Evolutionary conservation across 805 yeast species (phyloP).

Genomic region (Osmozyma mogii): DNA sequence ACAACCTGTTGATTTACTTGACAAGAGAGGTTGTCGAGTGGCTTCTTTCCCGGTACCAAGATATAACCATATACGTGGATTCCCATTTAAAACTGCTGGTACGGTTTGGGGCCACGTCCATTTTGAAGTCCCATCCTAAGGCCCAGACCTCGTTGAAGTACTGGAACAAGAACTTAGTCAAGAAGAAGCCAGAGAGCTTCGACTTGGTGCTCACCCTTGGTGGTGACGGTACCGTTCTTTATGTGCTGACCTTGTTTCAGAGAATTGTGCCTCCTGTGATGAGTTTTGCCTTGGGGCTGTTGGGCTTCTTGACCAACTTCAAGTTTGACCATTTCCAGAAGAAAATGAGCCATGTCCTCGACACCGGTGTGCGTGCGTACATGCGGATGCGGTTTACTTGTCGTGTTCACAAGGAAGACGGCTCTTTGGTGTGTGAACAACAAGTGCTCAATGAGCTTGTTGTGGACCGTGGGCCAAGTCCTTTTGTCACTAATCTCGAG

Average conservation of each 20-base stretch:
- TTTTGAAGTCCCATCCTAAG: slow-evolving; percentile 40
- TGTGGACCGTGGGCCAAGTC: slow-evolving; percentile 89
- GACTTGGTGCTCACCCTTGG: slow-evolving; percentile 39
- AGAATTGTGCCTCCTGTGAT: slow-evolving; percentile 41
- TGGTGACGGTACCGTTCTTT: slow-evolving; percentile 40
- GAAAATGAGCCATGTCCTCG: slow-evolving; percentile 49
- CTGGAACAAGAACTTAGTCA: slow-evolving; percentile 62
- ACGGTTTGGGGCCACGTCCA: slow-evolving; percentile 52
- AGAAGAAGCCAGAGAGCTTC: slow-evolving; percentile 31
- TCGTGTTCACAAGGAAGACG: slow-evolving; percentile 47
- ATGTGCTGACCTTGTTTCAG: slow-evolving; percentile 36
- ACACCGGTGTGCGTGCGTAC: slow-evolving; percentile 64
- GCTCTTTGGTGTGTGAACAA: slow-evolving; percentile 52
- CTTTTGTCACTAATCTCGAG: slow-evolving; percentile 84
- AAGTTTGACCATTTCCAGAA: slow-evolving; percentile 65
- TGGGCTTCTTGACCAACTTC: slow-evolving; percentile 60
- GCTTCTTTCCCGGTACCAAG: slow-evolving; percentile 40
- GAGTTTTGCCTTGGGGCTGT: slow-evolving; percentile 36
- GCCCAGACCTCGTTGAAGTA: slow-evolving; percentile 43
- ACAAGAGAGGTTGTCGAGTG: slow-evolving; percentile 78
- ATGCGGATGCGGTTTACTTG: slow-evolving; percentile 85
- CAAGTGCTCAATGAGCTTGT: slow-evolving; percentile 87
- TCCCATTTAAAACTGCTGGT: slow-evolving; percentile 51
- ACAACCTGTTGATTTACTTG: slow-evolving; percentile 63
- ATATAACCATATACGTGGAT: slow-evolving; percentile 63